Evolutionary conservation across 768 basidiomycete genomes (phyloP).

Genomic region (Mycena rosella): DNA sequence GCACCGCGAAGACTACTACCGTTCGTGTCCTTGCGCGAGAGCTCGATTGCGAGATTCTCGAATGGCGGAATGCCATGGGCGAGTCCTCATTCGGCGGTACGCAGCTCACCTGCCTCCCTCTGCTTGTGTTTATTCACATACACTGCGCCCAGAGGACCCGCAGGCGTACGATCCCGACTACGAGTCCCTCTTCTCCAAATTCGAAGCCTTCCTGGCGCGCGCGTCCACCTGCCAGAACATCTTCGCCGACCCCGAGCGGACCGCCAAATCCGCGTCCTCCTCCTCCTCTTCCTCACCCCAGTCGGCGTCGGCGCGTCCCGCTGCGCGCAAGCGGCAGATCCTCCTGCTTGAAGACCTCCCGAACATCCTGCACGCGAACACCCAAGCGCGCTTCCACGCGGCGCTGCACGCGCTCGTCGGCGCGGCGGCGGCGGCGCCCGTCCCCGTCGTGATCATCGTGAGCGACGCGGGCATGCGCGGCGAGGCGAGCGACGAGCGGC

Average conservation of each 20-base stretch:
- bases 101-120: background rate
- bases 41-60: conserved; percentile 82
- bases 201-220: conserved; percentile 80
- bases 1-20: conserved; percentile 91
- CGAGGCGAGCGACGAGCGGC: conserved; percentile 66
- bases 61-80: conserved; percentile 83
- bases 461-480: conserved; percentile 88
- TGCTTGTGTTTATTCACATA: background rate
- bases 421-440: conserved; percentile 49
- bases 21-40: conserved; percentile 81
- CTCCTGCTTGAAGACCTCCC: conserved; percentile 93
- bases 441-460: conserved; percentile 85
- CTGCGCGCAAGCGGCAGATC: conserved; percentile 59
- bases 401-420: conserved; percentile 70
- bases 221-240: conserved; percentile 72
- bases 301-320: conserved; percentile 28
- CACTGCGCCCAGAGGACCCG: background rate
- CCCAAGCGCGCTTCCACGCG: conserved; percentile 79
- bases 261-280: conserved; percentile 1
- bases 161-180: conserved; percentile 45
- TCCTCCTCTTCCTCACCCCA: conserved; percentile 28
- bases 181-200: conserved; percentile 73
- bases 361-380: conserved; percentile 83
- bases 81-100: conserved; percentile 54
- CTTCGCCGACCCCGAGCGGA: conserved; percentile 46